phyloP scores from a whole-genome alignment of 495 filamentous ascomycete species.

The Hypoxylon intermedium region DNA sequence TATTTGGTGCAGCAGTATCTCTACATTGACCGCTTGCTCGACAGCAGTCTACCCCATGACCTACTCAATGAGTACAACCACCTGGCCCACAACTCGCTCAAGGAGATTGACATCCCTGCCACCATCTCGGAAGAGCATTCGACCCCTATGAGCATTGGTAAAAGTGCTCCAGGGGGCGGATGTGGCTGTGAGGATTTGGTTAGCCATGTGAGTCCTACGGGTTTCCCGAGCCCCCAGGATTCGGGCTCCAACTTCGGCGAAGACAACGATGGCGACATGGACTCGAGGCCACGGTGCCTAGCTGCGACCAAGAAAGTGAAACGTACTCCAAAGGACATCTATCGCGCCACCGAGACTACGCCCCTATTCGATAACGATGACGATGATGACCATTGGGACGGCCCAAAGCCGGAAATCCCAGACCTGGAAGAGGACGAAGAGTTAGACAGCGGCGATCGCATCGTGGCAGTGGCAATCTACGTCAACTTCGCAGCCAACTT shows the following conservation, averaged over 20 bases:
- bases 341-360: conserved; percentile 74
- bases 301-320: conserved; percentile 60
- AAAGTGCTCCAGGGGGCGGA: conserved; percentile 11
- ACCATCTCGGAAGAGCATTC: conserved; percentile 62
- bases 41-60: conserved; percentile 84
- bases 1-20: conserved; percentile 83
- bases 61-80: conserved; percentile 85
- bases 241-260: conserved; percentile 22
- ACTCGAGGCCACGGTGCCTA: not conserved
- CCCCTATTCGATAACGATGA: conserved; percentile 63
- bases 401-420: conserved; percentile 56
- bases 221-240: conserved; percentile 28
- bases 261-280: conserved; percentile 35
- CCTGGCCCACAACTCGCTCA: conserved; percentile 50
- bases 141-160: conserved; percentile 12
- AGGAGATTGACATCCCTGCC: conserved; percentile 59
- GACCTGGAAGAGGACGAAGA: conserved; percentile 62
- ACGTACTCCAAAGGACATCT: conserved; percentile 81
- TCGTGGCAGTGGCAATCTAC: conserved; percentile 82
- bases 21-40: conserved; percentile 89
- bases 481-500: conserved; percentile 86
- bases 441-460: conserved; percentile 66
- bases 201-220: conserved; percentile 6
- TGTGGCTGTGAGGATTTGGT: not conserved
- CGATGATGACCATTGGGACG: conserved; percentile 39